Evolutionary conservation across 768 basidiomycete species (phyloP), one percentile per base, ranked within the genome.

Genomic region (Inosperma sp.): DNA sequence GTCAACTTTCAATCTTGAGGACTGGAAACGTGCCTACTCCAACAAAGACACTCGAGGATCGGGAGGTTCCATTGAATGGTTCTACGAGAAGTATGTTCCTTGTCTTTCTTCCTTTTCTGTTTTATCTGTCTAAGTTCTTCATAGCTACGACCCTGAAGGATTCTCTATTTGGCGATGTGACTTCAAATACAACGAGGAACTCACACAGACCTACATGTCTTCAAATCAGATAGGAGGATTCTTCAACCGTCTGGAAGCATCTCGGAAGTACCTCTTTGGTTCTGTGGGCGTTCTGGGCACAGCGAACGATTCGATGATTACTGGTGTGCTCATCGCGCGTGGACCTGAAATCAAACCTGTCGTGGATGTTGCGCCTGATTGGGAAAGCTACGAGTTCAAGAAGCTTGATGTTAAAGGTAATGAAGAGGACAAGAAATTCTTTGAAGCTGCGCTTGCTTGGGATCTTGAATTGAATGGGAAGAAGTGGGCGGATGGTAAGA

Each of bases 11-110:
- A 92, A 92, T 75, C 82, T 93, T 50, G 88, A 95, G 69, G 93
- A 97, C 72, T 96, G 92, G 93, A 97, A 97, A 70, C 85, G 91
- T 37, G 86, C 88, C 36, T 99, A 98, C 78, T 96, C 93, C 62
- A 98, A 97, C 86, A 84, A 86, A 68, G 93, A 97, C n/a, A 97
- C 94, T 31, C 84, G 88, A 48, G 91, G 88, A 30, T 58, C 86
- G 14, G 82, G 69, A 36, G 93, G 89, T 56, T 69, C 92, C 44
- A 62, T 99, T 31, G 92, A 96, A 68, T 98, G 95, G 96, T 86
- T 99, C 82, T 94, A 96, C 76, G 68, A 92, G 69, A 84, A 96
- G 91, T 94, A 59, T 50, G 87, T 73, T 25, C 16, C 12, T 13
- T 4, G 23, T n/a, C 16, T 23, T 34, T 19, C 7, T 22, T n/a